phyloP scores from a whole-genome alignment of 345 rosid species.

The Atalantia buxifolia region DNA sequence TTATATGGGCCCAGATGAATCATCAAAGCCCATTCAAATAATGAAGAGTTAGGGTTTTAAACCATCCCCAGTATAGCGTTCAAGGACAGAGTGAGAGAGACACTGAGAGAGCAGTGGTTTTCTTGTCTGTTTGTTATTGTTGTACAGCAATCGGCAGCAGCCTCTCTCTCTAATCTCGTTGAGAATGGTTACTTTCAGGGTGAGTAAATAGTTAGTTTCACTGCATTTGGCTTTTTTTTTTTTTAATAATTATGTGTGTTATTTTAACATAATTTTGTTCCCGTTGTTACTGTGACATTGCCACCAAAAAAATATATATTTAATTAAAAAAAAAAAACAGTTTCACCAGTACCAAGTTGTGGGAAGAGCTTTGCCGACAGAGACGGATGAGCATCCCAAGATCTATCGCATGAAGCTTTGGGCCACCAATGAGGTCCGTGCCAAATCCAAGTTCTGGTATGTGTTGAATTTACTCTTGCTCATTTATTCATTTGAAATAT shows the following conservation, averaged over 20 bases:
- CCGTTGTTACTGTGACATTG: background rate
- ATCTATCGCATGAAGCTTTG: constrained; percentile 49
- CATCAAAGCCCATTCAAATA: background rate
- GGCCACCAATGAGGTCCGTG: constrained; percentile 48
- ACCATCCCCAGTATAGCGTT: too few relatives aligned
- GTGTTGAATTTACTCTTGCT: background rate
- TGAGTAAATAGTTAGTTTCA: background rate
- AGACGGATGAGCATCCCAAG: constrained; percentile 36
- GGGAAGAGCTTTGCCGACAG: constrained; percentile 39
- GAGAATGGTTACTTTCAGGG: background rate
- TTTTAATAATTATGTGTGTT: too few relatives aligned
- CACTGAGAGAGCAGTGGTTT: background rate
- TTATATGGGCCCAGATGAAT: background rate
- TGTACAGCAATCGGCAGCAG: background rate
- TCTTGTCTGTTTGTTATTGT: background rate
- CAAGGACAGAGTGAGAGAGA: too few relatives aligned
- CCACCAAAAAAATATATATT: background rate
- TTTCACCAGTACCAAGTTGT: constrained; percentile 50
- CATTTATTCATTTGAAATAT: too few relatives aligned
- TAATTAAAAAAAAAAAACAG: constrained; percentile 13
- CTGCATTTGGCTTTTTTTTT: background rate
- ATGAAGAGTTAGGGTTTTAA: background rate
- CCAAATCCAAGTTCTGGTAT: constrained; percentile 48
- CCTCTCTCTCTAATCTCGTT: background rate
- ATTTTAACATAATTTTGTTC: background rate